A percentile compares a stretch with the other conserved stretches of the same genome.
Evolutionary conservation across 495 filamentous ascomycete genomes (phyloP).

Genomic region (Penicillium soppii): DNA sequence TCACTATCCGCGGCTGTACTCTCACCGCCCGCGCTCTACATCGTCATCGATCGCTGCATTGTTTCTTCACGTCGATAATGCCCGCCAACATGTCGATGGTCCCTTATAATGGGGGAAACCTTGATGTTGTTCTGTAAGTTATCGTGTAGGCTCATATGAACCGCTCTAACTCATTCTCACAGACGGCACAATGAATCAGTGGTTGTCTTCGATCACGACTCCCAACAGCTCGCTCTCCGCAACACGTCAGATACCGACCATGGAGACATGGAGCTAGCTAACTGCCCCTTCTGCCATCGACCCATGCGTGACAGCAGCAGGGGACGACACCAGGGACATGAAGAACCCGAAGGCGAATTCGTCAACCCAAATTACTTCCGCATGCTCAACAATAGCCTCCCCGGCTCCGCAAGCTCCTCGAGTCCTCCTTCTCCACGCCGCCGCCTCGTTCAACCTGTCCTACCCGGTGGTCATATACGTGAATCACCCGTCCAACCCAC

Average conservation of each 20-base stretch:
- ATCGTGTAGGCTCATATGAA: not conserved
- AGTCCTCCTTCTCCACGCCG: conserved; percentile 52
- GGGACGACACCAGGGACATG: conserved; percentile 31
- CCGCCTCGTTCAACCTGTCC: conserved; percentile 49
- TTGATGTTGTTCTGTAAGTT: conserved; percentile 52
- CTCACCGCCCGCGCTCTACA: conserved; percentile 8
- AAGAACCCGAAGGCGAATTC: conserved; percentile 60
- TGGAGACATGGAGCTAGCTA: conserved; percentile 50
- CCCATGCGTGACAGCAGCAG: conserved; percentile 57
- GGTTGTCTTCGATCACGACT: conserved; percentile 84
- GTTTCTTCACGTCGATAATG: conserved; percentile 25
- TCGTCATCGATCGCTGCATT: conserved; percentile 8
- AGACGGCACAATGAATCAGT: conserved; percentile 92
- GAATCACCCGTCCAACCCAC: conserved; percentile 50
- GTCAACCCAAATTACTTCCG: conserved; percentile 91
- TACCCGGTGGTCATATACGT: conserved; percentile 36
- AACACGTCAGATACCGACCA: conserved; percentile 50
- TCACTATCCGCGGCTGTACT: not conserved
- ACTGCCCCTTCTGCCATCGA: conserved; percentile 88
- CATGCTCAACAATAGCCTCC: conserved; percentile 71
- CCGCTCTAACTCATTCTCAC: conserved; percentile 6
- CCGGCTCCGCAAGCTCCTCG: conserved; percentile 49
- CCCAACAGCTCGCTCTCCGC: conserved; percentile 78
- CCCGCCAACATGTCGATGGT: conserved; percentile 50
- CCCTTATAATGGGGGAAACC: conserved; percentile 45